phyloP scores from a whole-genome alignment of 2,329 filamentous ascomycete species.

The Mycogone perniciosa region DNA sequence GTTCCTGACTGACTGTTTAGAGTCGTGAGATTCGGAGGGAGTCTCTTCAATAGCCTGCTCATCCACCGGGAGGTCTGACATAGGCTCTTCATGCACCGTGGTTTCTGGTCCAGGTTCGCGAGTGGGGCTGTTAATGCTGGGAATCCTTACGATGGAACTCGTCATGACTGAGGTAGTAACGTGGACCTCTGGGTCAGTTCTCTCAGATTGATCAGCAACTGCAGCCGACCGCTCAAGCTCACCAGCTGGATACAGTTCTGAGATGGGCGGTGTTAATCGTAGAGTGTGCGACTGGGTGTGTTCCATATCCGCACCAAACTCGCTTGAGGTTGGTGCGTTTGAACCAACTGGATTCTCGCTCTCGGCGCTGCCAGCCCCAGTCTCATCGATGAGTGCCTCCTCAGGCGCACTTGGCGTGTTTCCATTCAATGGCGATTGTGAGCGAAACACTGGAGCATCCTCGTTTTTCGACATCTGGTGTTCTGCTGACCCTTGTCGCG shows the following conservation, averaged over 20 bases:
- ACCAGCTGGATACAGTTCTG: neutral
- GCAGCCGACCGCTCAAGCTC: neutral
- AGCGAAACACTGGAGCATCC: too few relatives aligned
- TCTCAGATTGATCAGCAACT: neutral
- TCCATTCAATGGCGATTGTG: too few relatives aligned
- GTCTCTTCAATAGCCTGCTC: too few relatives aligned
- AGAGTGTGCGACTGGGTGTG: slow-evolving; percentile 2
- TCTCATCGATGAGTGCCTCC: neutral
- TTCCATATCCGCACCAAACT: neutral
- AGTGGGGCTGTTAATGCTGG: too few relatives aligned
- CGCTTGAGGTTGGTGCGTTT: neutral
- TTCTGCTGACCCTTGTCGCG: too few relatives aligned
- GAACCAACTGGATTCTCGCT: neutral
- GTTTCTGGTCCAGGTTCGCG: neutral
- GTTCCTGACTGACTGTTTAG: too few relatives aligned
- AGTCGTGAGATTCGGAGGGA: too few relatives aligned
- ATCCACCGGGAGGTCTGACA: neutral
- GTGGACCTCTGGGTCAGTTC: neutral
- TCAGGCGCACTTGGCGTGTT: neutral
- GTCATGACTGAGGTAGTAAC: too few relatives aligned
- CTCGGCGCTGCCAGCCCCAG: neutral
- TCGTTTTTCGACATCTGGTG: too few relatives aligned
- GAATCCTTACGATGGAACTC: too few relatives aligned
- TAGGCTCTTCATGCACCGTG: slow-evolving; percentile 1
- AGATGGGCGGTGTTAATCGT: neutral